These are phyloP conservation scores for Lepidium africanum DNA, from an alignment of 345 rosid genomes.

Conservation along the genomic window DNA sequence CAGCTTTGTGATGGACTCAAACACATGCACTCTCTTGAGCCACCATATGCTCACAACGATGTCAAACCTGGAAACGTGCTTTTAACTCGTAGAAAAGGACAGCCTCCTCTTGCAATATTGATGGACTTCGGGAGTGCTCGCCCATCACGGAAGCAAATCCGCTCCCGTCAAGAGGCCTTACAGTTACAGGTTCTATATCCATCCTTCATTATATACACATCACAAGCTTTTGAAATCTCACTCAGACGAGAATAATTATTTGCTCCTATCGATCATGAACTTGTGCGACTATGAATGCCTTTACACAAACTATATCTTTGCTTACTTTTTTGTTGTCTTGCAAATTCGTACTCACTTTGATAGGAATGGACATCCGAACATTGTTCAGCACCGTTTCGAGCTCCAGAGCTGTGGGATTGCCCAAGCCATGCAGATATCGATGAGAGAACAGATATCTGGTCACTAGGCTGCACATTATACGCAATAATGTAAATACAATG, in stretches of 20 bases:
- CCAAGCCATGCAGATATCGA: constrained; percentile 92
- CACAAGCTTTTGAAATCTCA: neutral
- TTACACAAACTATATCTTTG: neutral
- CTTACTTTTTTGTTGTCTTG: neutral
- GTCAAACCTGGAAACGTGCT: constrained; percentile 95
- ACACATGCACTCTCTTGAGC: constrained; percentile 89
- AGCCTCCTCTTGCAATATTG: constrained; percentile 75
- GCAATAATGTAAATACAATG: constrained; percentile 71
- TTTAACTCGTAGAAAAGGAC: constrained; percentile 60
- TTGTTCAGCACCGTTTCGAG: constrained; percentile 95
- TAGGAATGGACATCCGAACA: constrained; percentile 99
- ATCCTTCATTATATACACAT: neutral
- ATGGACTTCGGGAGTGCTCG: constrained; percentile 98
- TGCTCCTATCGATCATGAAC: neutral
- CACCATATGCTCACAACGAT: constrained; percentile 98
- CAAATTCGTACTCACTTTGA: neutral
- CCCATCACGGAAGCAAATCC: constrained; percentile 81
- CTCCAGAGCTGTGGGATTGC: constrained; percentile 99
- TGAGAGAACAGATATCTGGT: constrained; percentile 98
- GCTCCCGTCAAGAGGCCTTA: constrained; percentile 85
- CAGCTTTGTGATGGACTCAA: constrained; percentile 97
- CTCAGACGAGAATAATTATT: neutral
- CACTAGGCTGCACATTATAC: constrained; percentile 94
- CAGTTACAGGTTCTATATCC: constrained; percentile 67
- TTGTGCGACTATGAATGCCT: neutral